Base-by-base conservation (phyloP, 2,329 filamentous ascomycete species). In the Aspergillus pseudoterreus region DNA sequence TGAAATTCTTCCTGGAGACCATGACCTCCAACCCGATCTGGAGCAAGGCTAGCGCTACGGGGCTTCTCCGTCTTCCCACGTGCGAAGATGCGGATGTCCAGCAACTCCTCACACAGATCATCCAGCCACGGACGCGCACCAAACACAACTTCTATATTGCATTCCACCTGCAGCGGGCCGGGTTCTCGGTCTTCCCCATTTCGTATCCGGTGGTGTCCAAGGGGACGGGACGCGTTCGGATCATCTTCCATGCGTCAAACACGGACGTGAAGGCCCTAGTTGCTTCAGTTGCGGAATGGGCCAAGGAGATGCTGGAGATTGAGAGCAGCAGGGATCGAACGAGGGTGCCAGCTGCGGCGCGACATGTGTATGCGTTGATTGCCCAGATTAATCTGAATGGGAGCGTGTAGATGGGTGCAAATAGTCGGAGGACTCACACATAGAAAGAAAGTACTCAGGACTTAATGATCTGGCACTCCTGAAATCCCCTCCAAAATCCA, bases 231-330 rank as follows among this genome's bases (percentile, higher is more conserved):
- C 69, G 84, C 12, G 77, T 86, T 0, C 70, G 84, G 9, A 69
- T 87, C 0, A 85, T 83, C 62, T 64, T 86, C 1, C 83, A 86
- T 63, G 82, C 82, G 0, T 80, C 76, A 0, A 86, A 86, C 52
- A 82, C 77, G n/a, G n/a, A n/a, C n/a, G n/a, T n/a, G n/a, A n/a
- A n/a, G n/a, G n/a, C n/a, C n/a, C n/a, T n/a, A n/a, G n/a, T n/a
- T n/a, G n/a, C n/a, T n/a, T n/a, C n/a, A n/a, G n/a, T n/a, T n/a
- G n/a, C n/a, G n/a, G n/a, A n/a, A n/a, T n/a, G n/a, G n/a, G n/a
- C n/a, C n/a, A n/a, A n/a, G n/a, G n/a, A n/a, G n/a, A n/a, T n/a
- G n/a, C n/a, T n/a, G n/a, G n/a, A n/a, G n/a, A n/a, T n/a, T n/a
- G n/a, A n/a, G n/a, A n/a, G n/a, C n/a, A n/a, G n/a, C n/a, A n/a